Evolutionary conservation across 805 yeast species (phyloP).

Genomic region (Lipomyces sp.): DNA sequence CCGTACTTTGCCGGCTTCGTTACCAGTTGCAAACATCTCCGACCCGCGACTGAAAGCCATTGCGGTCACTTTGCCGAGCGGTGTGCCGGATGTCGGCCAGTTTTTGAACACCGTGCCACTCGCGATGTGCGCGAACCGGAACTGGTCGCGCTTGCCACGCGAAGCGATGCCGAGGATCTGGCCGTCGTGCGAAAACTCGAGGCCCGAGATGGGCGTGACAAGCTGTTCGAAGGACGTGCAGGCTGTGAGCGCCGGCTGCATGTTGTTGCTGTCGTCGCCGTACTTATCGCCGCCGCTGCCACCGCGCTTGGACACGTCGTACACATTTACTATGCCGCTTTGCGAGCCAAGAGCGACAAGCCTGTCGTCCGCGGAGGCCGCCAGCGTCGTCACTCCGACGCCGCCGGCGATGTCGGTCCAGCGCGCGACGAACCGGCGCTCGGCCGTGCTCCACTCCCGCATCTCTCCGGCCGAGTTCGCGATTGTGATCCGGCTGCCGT

Average conservation of each 20-base stretch:
- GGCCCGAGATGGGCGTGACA: slow-evolving; percentile 70
- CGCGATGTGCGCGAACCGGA: slow-evolving; percentile 83
- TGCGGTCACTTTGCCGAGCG: slow-evolving; percentile 87
- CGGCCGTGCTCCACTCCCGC: slow-evolving; percentile 72
- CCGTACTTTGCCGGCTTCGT: slow-evolving; percentile 85
- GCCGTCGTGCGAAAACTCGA: slow-evolving; percentile 80
- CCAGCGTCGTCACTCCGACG: slow-evolving; percentile 70
- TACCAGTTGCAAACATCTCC: slow-evolving; percentile 84
- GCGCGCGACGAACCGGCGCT: slow-evolving; percentile 51
- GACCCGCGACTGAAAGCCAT: slow-evolving; percentile 74
- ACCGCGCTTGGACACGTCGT: slow-evolving; percentile 47
- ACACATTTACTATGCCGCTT: slow-evolving; percentile 85
- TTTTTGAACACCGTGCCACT: slow-evolving; percentile 80
- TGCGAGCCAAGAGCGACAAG: slow-evolving; percentile 88
- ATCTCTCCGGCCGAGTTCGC: slow-evolving; percentile 80
- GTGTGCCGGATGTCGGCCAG: slow-evolving; percentile 98
- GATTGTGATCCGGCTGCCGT: slow-evolving; percentile 49
- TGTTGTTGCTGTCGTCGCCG: too few species aligned
- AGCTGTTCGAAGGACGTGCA: slow-evolving; percentile 74
- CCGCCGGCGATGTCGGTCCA: slow-evolving; percentile 84
- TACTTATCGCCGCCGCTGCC: too few species aligned
- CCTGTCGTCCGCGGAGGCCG: slow-evolving; percentile 53
- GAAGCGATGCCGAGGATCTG: slow-evolving; percentile 85
- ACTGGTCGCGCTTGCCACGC: slow-evolving; percentile 78
- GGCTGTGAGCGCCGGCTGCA: slow-evolving; percentile 53